Conservation (phyloP, 2,329 filamentous ascomycete genomes). For the Pyrenophora seminiperda region DNA sequence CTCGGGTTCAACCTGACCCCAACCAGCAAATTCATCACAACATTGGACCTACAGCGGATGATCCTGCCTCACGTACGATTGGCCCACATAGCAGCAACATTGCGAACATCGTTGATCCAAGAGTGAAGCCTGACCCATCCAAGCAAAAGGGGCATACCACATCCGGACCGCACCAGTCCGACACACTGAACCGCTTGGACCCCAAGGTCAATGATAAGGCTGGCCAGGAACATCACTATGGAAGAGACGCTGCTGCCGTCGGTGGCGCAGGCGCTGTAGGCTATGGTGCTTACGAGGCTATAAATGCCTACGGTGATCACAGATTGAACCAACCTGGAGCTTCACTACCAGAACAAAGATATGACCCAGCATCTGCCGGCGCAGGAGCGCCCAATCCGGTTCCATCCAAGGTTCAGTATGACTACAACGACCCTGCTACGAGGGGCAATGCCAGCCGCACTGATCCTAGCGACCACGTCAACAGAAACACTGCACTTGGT, state of each 20-base stretch:
- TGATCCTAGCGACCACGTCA: constrained; percentile 13
- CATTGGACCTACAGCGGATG: constrained; percentile 26
- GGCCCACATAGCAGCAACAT: constrained; percentile 42
- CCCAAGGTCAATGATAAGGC: constrained; percentile 32
- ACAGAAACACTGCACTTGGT: constrained; percentile 33
- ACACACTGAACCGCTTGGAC: constrained; percentile 34
- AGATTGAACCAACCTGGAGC: constrained; percentile 36
- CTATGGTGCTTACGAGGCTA: constrained; percentile 42
- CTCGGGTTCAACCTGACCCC: constrained; percentile 32
- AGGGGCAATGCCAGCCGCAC: constrained; percentile 22
- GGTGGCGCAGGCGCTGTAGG: constrained; percentile 41
- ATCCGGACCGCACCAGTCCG: constrained; percentile 33
- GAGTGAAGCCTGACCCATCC: constrained; percentile 38
- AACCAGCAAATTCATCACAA: constrained; percentile 27
- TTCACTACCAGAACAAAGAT: constrained; percentile 41
- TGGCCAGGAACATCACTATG: constrained; percentile 27
- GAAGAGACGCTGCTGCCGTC: constrained; percentile 35
- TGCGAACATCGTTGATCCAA: constrained; percentile 39
- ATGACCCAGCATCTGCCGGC: constrained; percentile 30
- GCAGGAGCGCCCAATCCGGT: constrained; percentile 32
- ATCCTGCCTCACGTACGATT: constrained; percentile 34
- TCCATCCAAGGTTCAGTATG: constrained; percentile 19
- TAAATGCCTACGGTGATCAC: constrained; percentile 36
- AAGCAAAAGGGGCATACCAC: constrained; percentile 37
- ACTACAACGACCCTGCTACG: constrained; percentile 23